Conservation (phyloP, 129 eudicot species). For the Arctium lappa region DNA sequence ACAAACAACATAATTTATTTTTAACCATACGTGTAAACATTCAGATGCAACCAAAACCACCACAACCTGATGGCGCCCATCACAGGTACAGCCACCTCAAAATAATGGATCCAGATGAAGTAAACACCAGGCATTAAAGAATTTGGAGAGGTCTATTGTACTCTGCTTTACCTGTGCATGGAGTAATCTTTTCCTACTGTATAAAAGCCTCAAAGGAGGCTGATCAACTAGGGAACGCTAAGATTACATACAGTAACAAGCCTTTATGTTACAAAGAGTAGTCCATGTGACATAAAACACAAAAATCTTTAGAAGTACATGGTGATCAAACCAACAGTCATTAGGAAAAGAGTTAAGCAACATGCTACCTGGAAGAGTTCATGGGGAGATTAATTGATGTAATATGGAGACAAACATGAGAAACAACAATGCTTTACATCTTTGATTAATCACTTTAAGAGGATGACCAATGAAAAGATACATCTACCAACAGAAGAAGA, state of each 20-base stretch:
- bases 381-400: slow-evolving; percentile 51
- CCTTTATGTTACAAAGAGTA: slow-evolving; percentile 8
- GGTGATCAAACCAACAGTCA: slow-evolving; percentile 3
- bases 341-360: slow-evolving; percentile 9
- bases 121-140: no score
- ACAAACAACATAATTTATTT: background rate
- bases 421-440: slow-evolving; percentile 14
- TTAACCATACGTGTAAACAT: background rate
- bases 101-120: no score
- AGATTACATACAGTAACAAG: background rate
- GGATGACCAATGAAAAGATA: background rate
- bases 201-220: no score
- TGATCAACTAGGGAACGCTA: no score
- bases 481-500: background rate
- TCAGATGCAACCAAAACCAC: background rate
- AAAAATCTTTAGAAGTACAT: background rate
- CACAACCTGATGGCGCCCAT: background rate
- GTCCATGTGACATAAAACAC: slow-evolving; percentile 10
- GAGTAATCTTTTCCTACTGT: no score
- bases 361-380: slow-evolving; percentile 58
- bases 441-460: background rate
- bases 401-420: slow-evolving; percentile 86
- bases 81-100: background rate
- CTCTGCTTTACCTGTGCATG: no score
- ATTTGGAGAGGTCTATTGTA: no score